Evolutionary conservation across 2,329 filamentous ascomycete species (phyloP), one percentile per base, ranked within the genome.

Genomic region (Aspergillus ustus): DNA sequence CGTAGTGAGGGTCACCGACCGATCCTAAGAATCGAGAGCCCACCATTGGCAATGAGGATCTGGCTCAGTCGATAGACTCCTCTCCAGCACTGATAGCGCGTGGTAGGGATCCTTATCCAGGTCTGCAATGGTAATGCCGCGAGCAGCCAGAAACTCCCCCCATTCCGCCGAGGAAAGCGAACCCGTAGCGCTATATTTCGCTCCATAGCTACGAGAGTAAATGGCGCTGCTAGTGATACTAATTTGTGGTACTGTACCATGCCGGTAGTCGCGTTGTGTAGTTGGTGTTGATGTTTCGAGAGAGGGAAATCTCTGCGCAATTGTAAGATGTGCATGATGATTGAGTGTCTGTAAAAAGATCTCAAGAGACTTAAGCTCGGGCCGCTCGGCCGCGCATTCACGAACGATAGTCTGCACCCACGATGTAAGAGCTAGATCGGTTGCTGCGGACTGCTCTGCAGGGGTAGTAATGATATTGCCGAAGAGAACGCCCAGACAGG

Each of bases 21-120:
- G 6, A 5, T 5, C 4, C 25, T 25, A 25, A 25, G 25, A 25
- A 25, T 25, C 25, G 6, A 51, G 11, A 6, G 25, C 11, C 52
- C 52, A 54, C 52, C 52, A 54, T 2, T 25, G 31, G n/a, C 34
- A 15, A 28, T 54, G 52, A 9, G 52, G 52, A n/a, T 54, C 52
- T 22, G 52, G 52, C 11, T 54, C 52, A 28, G 52, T 44, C 19
- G 44, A 43, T 43, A 54, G 0, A 40, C 8, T 43, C 15, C 28
- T 54, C 15, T 44, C 31, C 5, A 54, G 17, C 9, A 6, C 7
- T 25, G 44, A 8, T 17, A 54, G 15, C 2, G 20, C 34, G 19
- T 40, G 31, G 2, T 43, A 43, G 17, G 52, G 52, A 3, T 54
- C 1, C 28, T 43, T 15, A 34, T 43, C 13, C 31, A 54, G 37